These are phyloP conservation scores for Amylocarpus encephaloides DNA, from an alignment of 2,329 filamentous ascomycete genomes.

Conservation along the genomic window DNA sequence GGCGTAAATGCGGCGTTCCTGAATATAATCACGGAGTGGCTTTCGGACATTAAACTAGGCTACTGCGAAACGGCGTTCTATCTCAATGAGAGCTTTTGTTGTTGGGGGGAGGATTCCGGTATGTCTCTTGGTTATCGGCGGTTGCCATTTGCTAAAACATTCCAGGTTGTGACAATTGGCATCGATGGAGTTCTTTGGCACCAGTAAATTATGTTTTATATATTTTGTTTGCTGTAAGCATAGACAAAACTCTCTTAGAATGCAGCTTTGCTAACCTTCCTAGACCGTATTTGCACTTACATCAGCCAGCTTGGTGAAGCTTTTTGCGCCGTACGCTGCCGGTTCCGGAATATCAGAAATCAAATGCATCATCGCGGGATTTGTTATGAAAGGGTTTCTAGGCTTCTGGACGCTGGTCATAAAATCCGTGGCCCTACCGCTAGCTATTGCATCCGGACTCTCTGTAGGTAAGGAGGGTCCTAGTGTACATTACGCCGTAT, in stretches of 20 bases:
- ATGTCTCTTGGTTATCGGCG: constrained; percentile 17
- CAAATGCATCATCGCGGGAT: constrained; percentile 97
- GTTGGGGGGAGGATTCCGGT: constrained; percentile 90
- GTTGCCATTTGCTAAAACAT: too few relatives aligned
- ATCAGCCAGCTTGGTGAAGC: constrained; percentile 78
- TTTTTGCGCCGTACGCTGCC: constrained; percentile 90
- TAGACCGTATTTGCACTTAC: constrained; percentile 74
- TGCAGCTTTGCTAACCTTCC: constrained; percentile 13
- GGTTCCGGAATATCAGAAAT: constrained; percentile 98
- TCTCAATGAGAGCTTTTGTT: constrained; percentile 95
- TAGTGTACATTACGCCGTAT: constrained; percentile 98
- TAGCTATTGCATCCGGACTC: constrained; percentile 88
- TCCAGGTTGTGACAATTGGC: constrained; percentile 78
- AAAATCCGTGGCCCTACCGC: constrained; percentile 83
- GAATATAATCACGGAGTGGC: constrained; percentile 95
- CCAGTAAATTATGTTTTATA: constrained; percentile 83
- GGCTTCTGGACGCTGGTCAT: constrained; percentile 87
- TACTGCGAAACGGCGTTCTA: constrained; percentile 95
- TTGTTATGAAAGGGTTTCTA: constrained; percentile 98
- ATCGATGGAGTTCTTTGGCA: constrained; percentile 74
- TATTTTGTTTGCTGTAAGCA: constrained; percentile 69
- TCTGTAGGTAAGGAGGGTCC: constrained; percentile 97
- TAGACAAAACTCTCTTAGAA: neutral
- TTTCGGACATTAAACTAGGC: constrained; percentile 92
- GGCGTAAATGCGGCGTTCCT: constrained; percentile 88